Evolutionary conservation across 1,139 yeast genomes (phyloP), one percentile per base, ranked within the genome.

Genomic region (Diutina pseudorugosa): DNA sequence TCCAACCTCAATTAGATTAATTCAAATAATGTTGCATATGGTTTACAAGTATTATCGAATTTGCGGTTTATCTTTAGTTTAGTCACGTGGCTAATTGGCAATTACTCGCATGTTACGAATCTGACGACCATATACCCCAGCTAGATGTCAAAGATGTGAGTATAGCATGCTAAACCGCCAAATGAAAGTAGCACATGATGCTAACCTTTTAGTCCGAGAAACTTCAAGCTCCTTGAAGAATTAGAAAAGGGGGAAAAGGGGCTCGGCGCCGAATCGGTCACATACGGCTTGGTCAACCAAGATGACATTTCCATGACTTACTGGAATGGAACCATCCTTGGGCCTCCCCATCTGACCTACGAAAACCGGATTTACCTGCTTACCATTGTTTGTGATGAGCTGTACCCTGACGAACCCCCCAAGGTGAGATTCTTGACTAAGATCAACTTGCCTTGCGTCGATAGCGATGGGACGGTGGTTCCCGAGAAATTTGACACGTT

Each of bases 171-270:
- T 18, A 18, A 1, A 14, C 8, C 25, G 3, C 16, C 25, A 16
- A 18, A 4, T 4, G 2, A 6, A 14, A 25, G 12, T 19, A 7
- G n/a, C 27, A 5, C 12, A 12, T 16, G 41, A 14, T 8, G 25
- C 62, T 61, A 59, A 59, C 62, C 42, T 11, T 50, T 12, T 57
- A 87, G 95, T 50, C 98, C 98, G 58, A 82, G 98, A 69, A 90
- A 90, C 66, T 93, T 93, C 69, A 87, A 95, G 64, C 78, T 93
- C 51, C 76, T 93, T 58, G 98, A 93, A 71, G 98, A 93, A 70
- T 77, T 94, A 59, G 99, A 94, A 67, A 93, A 91, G 64, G 98
- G 98, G 52, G 99, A 94, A 66, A 94, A 94, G 67, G 98, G 98
- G 16, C 75, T 88, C 53, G 98, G 98, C 30, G 94, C 97, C 41